A percentile compares a stretch with the other conserved stretches of the same genome.
Conservation (phyloP, 164 flowering plant genomes). For the Cinnamomum micranthum region DNA sequence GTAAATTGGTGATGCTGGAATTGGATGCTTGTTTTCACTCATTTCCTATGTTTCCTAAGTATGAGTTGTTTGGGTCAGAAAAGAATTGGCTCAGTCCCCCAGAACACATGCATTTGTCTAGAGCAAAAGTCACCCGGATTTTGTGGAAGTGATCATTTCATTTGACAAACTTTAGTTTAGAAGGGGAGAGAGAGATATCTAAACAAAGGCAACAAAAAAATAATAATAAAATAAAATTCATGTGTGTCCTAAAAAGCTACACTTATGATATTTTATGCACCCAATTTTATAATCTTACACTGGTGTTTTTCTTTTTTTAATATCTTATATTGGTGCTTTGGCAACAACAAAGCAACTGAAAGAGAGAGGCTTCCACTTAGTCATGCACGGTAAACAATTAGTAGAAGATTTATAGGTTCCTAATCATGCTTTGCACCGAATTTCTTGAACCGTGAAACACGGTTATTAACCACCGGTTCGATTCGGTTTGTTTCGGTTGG, state of each 20-base stretch:
- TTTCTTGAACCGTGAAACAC: too few relatives aligned
- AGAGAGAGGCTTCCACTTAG: neutral
- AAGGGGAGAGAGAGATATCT: too few relatives aligned
- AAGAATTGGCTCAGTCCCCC: slow-evolving; percentile 41
- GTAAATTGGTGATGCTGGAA: slow-evolving; percentile 11
- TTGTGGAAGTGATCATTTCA: slow-evolving; percentile 44
- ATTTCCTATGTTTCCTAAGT: slow-evolving; percentile 5
- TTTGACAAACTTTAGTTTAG: slow-evolving; percentile 5
- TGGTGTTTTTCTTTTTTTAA: too few relatives aligned
- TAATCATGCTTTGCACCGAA: neutral
- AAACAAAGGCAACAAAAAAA: neutral
- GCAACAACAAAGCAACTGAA: neutral
- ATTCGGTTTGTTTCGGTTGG: too few relatives aligned
- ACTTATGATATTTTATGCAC: neutral
- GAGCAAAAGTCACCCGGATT: slow-evolving; percentile 45
- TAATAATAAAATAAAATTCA: neutral
- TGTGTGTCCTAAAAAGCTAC: neutral
- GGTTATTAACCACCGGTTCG: too few relatives aligned
- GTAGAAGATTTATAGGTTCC: neutral
- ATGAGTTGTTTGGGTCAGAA: slow-evolving; percentile 17
- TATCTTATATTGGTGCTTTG: neutral
- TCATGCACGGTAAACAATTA: neutral
- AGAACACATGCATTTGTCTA: slow-evolving; percentile 32
- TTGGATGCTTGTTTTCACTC: neutral
- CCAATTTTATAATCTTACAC: neutral